Evolutionary conservation across 805 yeast species (phyloP).

Genomic region (Kluyveromyces siamensis): DNA sequence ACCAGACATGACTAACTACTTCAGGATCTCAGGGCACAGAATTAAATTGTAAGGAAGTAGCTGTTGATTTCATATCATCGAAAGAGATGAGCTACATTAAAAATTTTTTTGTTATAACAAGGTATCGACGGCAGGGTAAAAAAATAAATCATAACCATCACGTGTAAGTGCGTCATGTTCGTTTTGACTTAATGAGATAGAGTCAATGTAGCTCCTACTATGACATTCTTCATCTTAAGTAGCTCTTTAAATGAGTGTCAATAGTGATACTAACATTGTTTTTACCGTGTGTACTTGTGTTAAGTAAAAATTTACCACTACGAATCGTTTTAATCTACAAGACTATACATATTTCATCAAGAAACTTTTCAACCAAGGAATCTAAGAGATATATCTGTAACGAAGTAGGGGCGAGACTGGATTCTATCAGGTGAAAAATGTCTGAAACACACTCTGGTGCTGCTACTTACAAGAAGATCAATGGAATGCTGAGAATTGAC

Average conservation of each 20-base stretch:
- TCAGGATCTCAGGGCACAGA: neutral
- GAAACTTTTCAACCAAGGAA: too few relatives aligned
- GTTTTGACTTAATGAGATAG: too few relatives aligned
- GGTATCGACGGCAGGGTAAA: neutral
- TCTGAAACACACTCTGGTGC: conserved; percentile 37
- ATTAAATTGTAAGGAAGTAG: neutral
- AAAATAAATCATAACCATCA: neutral
- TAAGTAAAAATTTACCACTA: too few relatives aligned
- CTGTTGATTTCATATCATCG: neutral
- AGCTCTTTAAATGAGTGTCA: too few relatives aligned
- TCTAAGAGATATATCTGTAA: too few relatives aligned
- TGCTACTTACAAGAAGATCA: conserved; percentile 43
- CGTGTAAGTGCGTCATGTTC: neutral
- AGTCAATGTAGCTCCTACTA: too few relatives aligned
- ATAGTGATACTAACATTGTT: too few relatives aligned
- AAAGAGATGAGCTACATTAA: conserved; percentile 1
- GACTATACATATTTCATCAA: too few relatives aligned
- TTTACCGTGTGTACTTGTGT: too few relatives aligned
- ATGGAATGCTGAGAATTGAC: conserved; percentile 46
- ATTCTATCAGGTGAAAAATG: neutral
- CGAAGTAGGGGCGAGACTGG: too few relatives aligned
- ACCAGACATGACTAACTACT: conserved; percentile 16
- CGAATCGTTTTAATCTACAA: too few relatives aligned
- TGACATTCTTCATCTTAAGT: too few relatives aligned
- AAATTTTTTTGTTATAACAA: neutral